Percentiles rank a stretch among this genome's conserved stretches.
Evolutionary conservation across 2,329 filamentous ascomycete genomes (phyloP).

Genomic region (Penicillium expansum): DNA sequence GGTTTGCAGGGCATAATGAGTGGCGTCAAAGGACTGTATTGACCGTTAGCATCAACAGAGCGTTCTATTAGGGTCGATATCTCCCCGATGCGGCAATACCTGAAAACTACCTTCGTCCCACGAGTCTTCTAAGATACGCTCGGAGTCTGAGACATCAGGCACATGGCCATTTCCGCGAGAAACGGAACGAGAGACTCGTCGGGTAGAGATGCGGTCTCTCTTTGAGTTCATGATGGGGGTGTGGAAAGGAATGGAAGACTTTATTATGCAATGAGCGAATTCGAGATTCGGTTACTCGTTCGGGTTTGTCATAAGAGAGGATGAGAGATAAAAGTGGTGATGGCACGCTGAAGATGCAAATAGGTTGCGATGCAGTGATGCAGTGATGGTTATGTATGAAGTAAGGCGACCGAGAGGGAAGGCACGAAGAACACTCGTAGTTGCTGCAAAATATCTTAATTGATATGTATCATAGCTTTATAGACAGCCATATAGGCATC

Average conservation of each 20-base stretch:
- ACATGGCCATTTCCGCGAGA: not conserved
- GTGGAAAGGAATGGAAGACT: not conserved
- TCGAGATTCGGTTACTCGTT: not conserved
- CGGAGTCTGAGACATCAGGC: not conserved
- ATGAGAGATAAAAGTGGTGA: not conserved
- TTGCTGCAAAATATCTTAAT: slow-evolving; percentile 2
- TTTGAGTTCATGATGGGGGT: not conserved
- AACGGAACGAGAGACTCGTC: not conserved
- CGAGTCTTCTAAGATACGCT: not conserved
- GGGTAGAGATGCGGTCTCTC: not conserved
- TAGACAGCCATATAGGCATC: not conserved
- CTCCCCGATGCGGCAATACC: not conserved
- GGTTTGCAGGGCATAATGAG: slow-evolving; percentile 22
- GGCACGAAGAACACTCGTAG: not conserved
- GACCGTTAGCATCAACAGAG: not conserved
- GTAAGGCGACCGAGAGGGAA: not conserved
- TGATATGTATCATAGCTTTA: not conserved
- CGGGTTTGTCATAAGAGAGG: not conserved
- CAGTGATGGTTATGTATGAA: not conserved
- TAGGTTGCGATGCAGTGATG: not conserved
- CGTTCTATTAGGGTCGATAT: not conserved
- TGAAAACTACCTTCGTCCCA: slow-evolving; percentile 4
- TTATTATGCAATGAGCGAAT: slow-evolving; percentile 3
- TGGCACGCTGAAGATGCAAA: not conserved
- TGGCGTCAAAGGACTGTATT: slow-evolving; percentile 19